Evolutionary conservation across 371 early-diverging fungal species (phyloP).

Genomic region (Circinella umbellata): DNA sequence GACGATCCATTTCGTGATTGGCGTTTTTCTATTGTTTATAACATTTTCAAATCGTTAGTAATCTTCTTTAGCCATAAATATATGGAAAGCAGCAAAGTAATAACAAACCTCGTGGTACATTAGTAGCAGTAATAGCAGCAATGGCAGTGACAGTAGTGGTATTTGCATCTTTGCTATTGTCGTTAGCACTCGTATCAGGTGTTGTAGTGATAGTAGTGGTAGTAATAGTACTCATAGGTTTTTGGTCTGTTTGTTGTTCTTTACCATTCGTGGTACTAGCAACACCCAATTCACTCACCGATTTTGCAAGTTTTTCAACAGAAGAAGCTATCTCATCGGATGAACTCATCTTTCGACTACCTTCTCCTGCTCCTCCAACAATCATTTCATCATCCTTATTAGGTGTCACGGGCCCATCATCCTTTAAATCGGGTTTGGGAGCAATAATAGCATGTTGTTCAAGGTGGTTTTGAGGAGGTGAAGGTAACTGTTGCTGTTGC

Average conservation of each 20-base stretch:
- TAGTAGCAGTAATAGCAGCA: not conserved
- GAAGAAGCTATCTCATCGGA: slow-evolving; percentile 30
- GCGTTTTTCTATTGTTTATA: not conserved
- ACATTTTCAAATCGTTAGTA: too few species aligned
- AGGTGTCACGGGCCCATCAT: slow-evolving; percentile 1
- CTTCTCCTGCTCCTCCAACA: not conserved
- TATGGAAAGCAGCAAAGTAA: too few species aligned
- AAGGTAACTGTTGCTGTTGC: slow-evolving; percentile 1
- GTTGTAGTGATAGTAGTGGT: not conserved
- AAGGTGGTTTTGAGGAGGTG: not conserved
- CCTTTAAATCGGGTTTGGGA: slow-evolving; percentile 28
- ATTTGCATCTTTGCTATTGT: slow-evolving; percentile 5
- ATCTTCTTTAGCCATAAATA: too few species aligned
- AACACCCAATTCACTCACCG: slow-evolving; percentile 27
- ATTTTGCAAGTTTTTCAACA: slow-evolving; percentile 28
- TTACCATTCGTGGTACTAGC: not conserved
- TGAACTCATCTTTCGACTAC: not conserved
- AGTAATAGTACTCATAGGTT: not conserved
- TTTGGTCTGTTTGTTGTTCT: slow-evolving; percentile 16
- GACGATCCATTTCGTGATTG: slow-evolving; percentile 2
- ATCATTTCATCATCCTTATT: not conserved
- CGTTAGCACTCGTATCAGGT: too few species aligned
- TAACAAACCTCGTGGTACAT: not conserved
- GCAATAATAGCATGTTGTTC: not conserved
- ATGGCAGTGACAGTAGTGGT: not conserved